A percentile compares a stretch with the other conserved stretches of the same genome.
Conservation (phyloP, 75 land plant species). For the Pinus albicaulis region DNA sequence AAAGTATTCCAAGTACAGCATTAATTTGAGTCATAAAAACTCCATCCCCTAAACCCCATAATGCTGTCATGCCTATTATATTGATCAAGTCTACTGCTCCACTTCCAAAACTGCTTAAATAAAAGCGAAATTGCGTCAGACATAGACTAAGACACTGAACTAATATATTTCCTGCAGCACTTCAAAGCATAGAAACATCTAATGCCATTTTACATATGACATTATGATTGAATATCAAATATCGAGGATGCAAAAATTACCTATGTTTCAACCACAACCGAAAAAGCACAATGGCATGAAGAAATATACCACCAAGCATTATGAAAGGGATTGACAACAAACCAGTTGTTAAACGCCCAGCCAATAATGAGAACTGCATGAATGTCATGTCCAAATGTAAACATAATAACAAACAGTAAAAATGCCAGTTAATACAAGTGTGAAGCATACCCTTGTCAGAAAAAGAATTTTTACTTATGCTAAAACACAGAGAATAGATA, state of each 20-base stretch:
- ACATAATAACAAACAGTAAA: neutral
- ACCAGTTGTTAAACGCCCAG: conserved; percentile 69
- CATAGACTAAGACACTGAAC: neutral
- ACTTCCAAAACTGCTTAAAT: conserved; percentile 33
- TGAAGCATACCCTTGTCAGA: no score
- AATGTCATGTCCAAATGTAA: neutral
- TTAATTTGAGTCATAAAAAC: conserved; percentile 79
- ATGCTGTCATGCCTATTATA: conserved; percentile 56
- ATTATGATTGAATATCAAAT: neutral
- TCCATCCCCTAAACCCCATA: conserved; percentile 87
- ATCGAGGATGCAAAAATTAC: conserved; percentile 13
- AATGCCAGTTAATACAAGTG: neutral
- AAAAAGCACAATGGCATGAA: conserved; percentile 52
- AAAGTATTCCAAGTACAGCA: conserved; percentile 80
- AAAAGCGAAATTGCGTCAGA: neutral
- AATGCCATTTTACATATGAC: neutral
- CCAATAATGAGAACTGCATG: conserved; percentile 63
- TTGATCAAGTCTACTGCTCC: conserved; percentile 42
- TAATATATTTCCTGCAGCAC: neutral
- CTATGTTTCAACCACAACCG: conserved; percentile 56
- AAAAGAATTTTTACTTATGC: no score
- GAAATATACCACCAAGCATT: conserved; percentile 51
- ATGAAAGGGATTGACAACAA: conserved; percentile 62
- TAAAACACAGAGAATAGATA: no score
- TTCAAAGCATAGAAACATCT: neutral